Evolutionary conservation across 2,329 filamentous ascomycete species (phyloP), one percentile per base, ranked within the genome.

Genomic region (Penicillium sp.): DNA sequence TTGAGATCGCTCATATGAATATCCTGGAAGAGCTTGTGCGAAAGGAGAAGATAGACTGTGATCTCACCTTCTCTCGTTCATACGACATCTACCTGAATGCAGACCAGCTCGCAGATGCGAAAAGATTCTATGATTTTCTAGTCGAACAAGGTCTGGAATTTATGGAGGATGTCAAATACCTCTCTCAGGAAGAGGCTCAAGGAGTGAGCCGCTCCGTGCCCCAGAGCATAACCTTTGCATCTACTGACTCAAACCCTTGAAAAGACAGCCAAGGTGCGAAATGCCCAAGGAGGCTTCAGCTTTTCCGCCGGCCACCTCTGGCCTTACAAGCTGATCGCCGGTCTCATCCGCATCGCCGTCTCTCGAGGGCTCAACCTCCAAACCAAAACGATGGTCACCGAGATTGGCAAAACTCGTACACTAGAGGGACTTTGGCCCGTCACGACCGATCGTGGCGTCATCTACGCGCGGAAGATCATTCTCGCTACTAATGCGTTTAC

Each of bases 401-500:
- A 35, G 20, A 59, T 66, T 1, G 57, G 42, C 5, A 48, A 61
- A 43, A 22, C 20, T 2, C 58, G 22, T 4, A 49, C 50, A 0
- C 15, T 35, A 5, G 52, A 60, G 6, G 61, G 63, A 1, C 50
- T 50, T 4, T 64, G 63, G 63, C 41, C 50, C 0, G 54, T 67
- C 3, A 60, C 28, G 1, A 73, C 71, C 0, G 73, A 82, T 0
- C 85, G 91, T 17, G 92, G 92, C 14, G 79, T 75, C 38, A 82
- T 96, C 55, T 73, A 73, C 0, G 82, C 91, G 0, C 75, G 78
- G 4, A 83, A 86, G 34, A 85, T 96, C 14, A 82, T 96, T 14
- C 83, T 96, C n/a, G 89, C 91, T 3, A 93, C 90, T 0, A 96
- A 96, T 69, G 92, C 82, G 3, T 95, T 96, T 73, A 92, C 91